Evolutionary conservation across 495 filamentous ascomycete genomes (phyloP).

Genomic region (Penicillium paxilli): DNA sequence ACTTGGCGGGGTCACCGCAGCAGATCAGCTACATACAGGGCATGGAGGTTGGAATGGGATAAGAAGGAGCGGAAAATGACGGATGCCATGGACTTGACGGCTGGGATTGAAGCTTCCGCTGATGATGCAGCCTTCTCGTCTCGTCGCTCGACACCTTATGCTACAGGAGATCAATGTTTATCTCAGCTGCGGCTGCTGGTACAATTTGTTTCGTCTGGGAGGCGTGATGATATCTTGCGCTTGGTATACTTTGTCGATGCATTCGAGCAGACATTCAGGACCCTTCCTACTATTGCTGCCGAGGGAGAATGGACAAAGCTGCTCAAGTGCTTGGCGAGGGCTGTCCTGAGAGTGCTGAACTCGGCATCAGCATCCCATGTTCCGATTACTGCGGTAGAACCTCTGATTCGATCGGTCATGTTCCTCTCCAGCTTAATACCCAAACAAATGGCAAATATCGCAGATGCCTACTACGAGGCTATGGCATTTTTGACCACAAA

Average conservation of each 20-base stretch:
- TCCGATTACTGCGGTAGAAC: constrained; percentile 24
- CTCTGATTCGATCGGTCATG: constrained; percentile 37
- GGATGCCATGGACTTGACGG: constrained; percentile 9
- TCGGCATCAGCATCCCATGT: constrained; percentile 24
- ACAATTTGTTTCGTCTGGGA: constrained; percentile 43
- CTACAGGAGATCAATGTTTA: constrained; percentile 46
- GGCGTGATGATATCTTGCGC: constrained; percentile 40
- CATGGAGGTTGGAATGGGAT: constrained; percentile 72
- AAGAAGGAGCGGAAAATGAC: constrained; percentile 28
- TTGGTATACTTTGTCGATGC: constrained; percentile 46
- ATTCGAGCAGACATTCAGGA: constrained; percentile 40
- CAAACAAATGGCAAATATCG: constrained; percentile 47
- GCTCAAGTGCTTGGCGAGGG: constrained; percentile 45
- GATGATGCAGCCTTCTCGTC: constrained; percentile 5
- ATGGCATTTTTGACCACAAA: constrained; percentile 44
- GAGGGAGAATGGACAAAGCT: constrained; percentile 50
- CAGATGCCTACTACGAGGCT: constrained; percentile 42
- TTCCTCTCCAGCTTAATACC: constrained; percentile 46
- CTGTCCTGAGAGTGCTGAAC: constrained; percentile 43
- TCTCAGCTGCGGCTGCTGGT: constrained; percentile 48
- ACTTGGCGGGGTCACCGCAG: constrained; percentile 78
- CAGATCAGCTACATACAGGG: constrained; percentile 54
- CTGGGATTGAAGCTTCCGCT: background rate
- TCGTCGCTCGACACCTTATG: constrained; percentile 41
- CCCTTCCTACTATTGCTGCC: constrained; percentile 38